Evolutionary conservation across 2,329 filamentous ascomycete species (phyloP).

Genomic region (Cytospora leucostoma): DNA sequence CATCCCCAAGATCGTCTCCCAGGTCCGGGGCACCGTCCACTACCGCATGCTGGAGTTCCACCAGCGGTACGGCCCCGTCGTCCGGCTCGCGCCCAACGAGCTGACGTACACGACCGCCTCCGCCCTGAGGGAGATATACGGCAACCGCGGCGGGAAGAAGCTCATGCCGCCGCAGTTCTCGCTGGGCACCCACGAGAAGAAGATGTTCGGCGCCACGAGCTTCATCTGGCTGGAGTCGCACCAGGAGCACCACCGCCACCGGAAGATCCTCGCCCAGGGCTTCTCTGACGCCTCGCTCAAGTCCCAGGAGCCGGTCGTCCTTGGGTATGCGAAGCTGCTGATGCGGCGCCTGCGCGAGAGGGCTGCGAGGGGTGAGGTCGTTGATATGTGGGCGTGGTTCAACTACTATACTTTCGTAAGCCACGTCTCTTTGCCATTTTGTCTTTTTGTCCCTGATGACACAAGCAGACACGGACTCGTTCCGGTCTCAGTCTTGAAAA

Average conservation of each 20-base stretch:
- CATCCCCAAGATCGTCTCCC: conserved; percentile 26
- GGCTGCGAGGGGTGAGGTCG: conserved; percentile 21
- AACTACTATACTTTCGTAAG: conserved; percentile 32
- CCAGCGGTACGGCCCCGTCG: conserved; percentile 25
- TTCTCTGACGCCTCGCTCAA: conserved; percentile 35
- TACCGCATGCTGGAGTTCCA: conserved; percentile 25
- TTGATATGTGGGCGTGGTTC: conserved; percentile 34
- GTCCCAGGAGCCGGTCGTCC: conserved; percentile 33
- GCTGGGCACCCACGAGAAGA: conserved; percentile 26
- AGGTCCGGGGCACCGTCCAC: conserved; percentile 25
- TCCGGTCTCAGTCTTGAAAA: too few relatives aligned
- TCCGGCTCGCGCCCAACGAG: conserved; percentile 27
- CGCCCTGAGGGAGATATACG: conserved; percentile 25
- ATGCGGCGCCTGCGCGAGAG: conserved; percentile 28
- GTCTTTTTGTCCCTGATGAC: neutral
- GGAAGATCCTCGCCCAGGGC: conserved; percentile 31
- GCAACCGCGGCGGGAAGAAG: conserved; percentile 22
- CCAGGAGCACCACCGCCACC: conserved; percentile 30
- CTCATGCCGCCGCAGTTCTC: conserved; percentile 25
- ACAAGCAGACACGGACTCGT: too few relatives aligned
- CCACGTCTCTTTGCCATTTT: neutral
- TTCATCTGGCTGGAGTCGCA: conserved; percentile 27
- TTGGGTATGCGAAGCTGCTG: conserved; percentile 28
- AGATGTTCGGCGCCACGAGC: conserved; percentile 28
- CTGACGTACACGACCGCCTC: conserved; percentile 25